Evolutionary conservation across 805 yeast genomes (phyloP).

Genomic region (Metschnikowia peoriensis): DNA sequence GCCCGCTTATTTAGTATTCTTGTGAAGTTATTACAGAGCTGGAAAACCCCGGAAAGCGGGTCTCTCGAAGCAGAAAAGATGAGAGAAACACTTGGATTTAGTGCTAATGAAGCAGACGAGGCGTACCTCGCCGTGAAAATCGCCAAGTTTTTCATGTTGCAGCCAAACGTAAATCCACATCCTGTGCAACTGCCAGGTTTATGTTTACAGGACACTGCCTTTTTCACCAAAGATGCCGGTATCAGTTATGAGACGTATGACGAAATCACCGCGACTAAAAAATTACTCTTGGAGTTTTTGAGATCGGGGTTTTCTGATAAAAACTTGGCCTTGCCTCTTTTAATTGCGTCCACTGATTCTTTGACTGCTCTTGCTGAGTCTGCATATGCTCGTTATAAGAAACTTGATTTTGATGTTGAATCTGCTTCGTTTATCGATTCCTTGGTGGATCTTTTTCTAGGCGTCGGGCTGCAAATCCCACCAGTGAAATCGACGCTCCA

Average conservation of each 20-base stretch:
- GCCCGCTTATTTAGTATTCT: slow-evolving; percentile 64
- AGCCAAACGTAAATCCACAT: slow-evolving; percentile 35
- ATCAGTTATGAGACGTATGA: slow-evolving; percentile 48
- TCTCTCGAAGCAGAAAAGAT: slow-evolving; percentile 40
- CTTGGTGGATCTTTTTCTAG: slow-evolving; percentile 51
- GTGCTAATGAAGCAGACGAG: slow-evolving; percentile 38
- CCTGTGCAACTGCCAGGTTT: slow-evolving; percentile 60
- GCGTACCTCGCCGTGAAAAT: slow-evolving; percentile 46
- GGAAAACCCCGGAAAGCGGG: slow-evolving; percentile 51
- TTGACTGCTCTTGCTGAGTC: slow-evolving; percentile 53
- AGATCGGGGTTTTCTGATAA: slow-evolving; percentile 41
- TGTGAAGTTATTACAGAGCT: slow-evolving; percentile 48
- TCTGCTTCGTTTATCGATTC: slow-evolving; percentile 40
- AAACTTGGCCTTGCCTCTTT: slow-evolving; percentile 44
- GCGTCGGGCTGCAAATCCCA: slow-evolving; percentile 42
- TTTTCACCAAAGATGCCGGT: slow-evolving; percentile 70
- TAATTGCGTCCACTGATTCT: slow-evolving; percentile 64
- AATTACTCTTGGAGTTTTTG: slow-evolving; percentile 34
- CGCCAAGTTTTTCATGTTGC: slow-evolving; percentile 55
- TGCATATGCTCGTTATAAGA: slow-evolving; percentile 52
- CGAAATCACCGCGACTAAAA: slow-evolving; percentile 38
- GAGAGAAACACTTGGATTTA: slow-evolving; percentile 35
- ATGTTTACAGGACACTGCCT: slow-evolving; percentile 51
- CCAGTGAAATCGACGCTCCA: slow-evolving; percentile 56
- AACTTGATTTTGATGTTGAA: slow-evolving; percentile 53